These are phyloP conservation scores for Immersiella caudata DNA, from an alignment of 495 filamentous ascomycete genomes.

Conservation along the genomic window DNA sequence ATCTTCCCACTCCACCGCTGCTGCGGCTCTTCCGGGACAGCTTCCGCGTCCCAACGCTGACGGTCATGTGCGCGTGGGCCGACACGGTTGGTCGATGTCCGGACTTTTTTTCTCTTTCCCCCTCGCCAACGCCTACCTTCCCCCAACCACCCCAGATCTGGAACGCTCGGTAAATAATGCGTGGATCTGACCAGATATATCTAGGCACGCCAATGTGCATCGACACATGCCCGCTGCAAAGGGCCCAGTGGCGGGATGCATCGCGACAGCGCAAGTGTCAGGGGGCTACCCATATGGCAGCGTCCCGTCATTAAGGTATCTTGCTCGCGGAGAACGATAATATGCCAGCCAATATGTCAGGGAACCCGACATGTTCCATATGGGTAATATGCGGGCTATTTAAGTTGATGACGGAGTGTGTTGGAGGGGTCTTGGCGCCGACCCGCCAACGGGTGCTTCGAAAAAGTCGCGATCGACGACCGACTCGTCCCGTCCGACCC, in stretches of 20 bases:
- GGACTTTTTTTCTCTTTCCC: neutral
- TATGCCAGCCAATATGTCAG: slow-evolving; percentile 22
- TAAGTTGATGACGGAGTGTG: slow-evolving; percentile 16
- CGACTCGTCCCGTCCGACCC: neutral
- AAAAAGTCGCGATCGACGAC: slow-evolving; percentile 7
- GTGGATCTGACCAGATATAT: slow-evolving; percentile 18
- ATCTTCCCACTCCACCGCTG: neutral
- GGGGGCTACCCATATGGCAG: slow-evolving; percentile 1
- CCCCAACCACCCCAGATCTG: slow-evolving; percentile 17
- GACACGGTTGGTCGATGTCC: neutral
- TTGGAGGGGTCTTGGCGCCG: slow-evolving; percentile 15
- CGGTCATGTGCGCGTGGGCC: neutral
- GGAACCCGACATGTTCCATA: slow-evolving; percentile 16
- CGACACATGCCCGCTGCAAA: slow-evolving; percentile 15
- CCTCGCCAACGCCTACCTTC: neutral
- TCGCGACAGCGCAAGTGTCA: slow-evolving; percentile 7
- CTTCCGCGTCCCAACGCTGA: neutral
- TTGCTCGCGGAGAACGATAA: slow-evolving; percentile 17
- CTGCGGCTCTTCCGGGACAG: neutral
- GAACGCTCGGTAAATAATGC: slow-evolving; percentile 15
- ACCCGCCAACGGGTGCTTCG: neutral
- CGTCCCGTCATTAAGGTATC: slow-evolving; percentile 16
- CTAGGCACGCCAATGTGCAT: slow-evolving; percentile 10
- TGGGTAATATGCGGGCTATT: slow-evolving; percentile 28
- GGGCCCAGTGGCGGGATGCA: neutral